Evolutionary conservation across 345 rosid genomes (phyloP).

Genomic region (Eucalyptus marginata): DNA sequence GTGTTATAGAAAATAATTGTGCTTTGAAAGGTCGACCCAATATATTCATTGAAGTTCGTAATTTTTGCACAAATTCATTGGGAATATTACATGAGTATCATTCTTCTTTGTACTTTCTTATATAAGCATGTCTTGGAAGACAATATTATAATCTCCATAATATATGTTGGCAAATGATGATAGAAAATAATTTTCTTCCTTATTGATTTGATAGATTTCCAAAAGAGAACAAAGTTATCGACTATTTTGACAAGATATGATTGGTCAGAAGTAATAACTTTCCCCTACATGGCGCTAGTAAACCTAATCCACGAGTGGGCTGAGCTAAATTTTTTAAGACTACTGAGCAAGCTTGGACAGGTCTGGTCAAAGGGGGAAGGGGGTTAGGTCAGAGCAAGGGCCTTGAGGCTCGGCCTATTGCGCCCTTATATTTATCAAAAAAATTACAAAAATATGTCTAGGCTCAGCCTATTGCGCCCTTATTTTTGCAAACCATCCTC

Average conservation of each 20-base stretch:
- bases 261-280: background rate
- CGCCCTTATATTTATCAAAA: background rate
- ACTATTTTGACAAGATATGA: background rate
- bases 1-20: background rate
- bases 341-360: background rate
- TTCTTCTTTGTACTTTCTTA: background rate
- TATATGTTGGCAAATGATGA: background rate
- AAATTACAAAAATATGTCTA: no score
- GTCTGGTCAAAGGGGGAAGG: accelerated
- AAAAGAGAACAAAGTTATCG: background rate
- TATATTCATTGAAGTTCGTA: background rate
- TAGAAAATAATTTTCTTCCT: background rate
- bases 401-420: no score
- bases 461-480: background rate
- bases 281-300: background rate
- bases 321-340: background rate
- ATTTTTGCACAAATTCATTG: accelerated
- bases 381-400: background rate
- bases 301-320: background rate
- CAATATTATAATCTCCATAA: background rate
- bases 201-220: background rate
- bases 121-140: background rate
- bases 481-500: background rate
- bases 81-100: background rate
- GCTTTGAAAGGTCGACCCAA: no score